Percentiles rank a stretch among this genome's conserved stretches.
These are phyloP conservation scores for Letharia columbiana DNA, from an alignment of 495 filamentous ascomycete genomes.

Conservation along the genomic window DNA sequence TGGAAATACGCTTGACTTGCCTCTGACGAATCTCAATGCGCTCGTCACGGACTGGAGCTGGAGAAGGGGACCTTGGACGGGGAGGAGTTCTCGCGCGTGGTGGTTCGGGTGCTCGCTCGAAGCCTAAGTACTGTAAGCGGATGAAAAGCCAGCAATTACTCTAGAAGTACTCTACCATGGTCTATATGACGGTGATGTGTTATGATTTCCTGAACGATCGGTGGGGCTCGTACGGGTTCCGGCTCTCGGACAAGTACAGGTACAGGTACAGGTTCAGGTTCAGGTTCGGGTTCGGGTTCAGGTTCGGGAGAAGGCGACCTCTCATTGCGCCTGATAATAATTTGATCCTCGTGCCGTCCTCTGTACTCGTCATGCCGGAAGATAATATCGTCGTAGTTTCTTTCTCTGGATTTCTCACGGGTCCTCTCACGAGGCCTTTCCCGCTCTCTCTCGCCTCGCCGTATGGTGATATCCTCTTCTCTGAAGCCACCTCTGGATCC, in stretches of 20 bases:
- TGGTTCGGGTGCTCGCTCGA: slow-evolving; percentile 22
- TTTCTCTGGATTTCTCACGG: slow-evolving; percentile 20
- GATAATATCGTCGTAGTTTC: slow-evolving; percentile 31
- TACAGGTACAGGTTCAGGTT: slow-evolving; percentile 30
- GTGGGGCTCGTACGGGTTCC: slow-evolving; percentile 54
- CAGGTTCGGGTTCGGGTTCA: slow-evolving; percentile 29
- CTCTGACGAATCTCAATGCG: slow-evolving; percentile 45
- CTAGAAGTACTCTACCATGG: slow-evolving; percentile 54
- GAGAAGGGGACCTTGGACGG: slow-evolving; percentile 19
- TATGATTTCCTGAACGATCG: slow-evolving; percentile 72
- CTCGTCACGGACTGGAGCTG: slow-evolving; percentile 31
- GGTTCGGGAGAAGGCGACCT: slow-evolving; percentile 34
- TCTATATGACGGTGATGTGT: slow-evolving; percentile 83
- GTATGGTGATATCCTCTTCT: slow-evolving; percentile 27
- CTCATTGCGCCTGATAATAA: slow-evolving; percentile 29
- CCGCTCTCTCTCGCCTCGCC: slow-evolving; percentile 18
- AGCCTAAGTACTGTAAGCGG: slow-evolving; percentile 14
- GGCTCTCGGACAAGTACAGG: slow-evolving; percentile 30
- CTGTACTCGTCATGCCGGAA: slow-evolving; percentile 25
- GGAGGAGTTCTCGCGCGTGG: slow-evolving; percentile 17
- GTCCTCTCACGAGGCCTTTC: slow-evolving; percentile 20
- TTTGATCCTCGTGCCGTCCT: slow-evolving; percentile 25
- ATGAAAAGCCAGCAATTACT: background rate
- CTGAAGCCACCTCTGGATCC: slow-evolving; percentile 26
- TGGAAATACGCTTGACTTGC: slow-evolving; percentile 23